Conservation (phyloP, 345 rosid species). For the Alliaria petiolata region DNA sequence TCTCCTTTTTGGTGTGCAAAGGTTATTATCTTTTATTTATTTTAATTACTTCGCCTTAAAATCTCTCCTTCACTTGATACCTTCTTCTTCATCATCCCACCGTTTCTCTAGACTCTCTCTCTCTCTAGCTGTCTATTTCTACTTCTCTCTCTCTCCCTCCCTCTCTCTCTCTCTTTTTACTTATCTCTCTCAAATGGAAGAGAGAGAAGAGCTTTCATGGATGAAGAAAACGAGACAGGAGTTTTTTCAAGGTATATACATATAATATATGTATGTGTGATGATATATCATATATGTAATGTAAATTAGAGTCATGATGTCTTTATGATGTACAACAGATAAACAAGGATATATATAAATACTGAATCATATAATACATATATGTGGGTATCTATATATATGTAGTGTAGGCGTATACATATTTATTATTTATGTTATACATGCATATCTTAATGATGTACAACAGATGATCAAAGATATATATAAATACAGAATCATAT, state of each 20-base stretch:
- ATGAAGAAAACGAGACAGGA: conserved; percentile 39
- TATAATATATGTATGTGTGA: too few relatives aligned
- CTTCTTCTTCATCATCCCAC: conserved; percentile 8
- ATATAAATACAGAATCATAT: neutral
- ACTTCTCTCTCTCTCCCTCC: neutral
- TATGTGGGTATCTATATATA: neutral
- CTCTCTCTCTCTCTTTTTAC: too few relatives aligned
- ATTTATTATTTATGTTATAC: neutral
- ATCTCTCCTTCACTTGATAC: conserved; percentile 3
- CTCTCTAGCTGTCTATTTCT: too few relatives aligned
- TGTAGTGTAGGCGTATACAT: neutral
- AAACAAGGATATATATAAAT: neutral
- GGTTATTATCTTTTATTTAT: neutral
- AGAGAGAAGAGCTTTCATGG: conserved; percentile 33
- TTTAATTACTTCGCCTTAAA: neutral
- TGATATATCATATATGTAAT: neutral
- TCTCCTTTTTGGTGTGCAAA: neutral
- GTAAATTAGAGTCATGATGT: neutral
- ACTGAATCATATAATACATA: neutral
- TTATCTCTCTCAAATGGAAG: conserved; percentile 31
- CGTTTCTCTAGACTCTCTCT: neutral
- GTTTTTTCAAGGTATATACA: conserved; percentile 34
- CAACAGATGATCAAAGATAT: neutral
- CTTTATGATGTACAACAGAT: neutral
- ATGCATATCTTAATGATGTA: neutral